Percentiles rank a stretch among this genome's conserved stretches.
Evolutionary conservation across 768 basidiomycete genomes (phyloP).

Genomic region (Hortiboletus campestris): DNA sequence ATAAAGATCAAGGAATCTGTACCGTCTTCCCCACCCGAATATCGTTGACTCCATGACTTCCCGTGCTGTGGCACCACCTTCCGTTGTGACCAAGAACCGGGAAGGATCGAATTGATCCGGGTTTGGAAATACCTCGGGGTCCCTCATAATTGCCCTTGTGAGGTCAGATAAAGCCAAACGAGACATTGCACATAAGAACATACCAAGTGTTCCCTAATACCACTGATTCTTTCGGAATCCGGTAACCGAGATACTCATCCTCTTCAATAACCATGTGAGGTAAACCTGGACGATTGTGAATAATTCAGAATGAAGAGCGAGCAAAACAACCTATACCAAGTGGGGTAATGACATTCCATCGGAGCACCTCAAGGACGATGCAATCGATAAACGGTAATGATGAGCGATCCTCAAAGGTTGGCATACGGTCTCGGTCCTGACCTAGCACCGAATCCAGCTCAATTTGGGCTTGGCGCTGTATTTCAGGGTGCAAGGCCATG

Average conservation of each 20-base stretch:
- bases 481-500: constrained; percentile 13
- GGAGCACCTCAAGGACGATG: constrained; percentile 10
- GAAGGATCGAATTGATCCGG: constrained; percentile 18
- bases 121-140: constrained; percentile 15
- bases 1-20: no score
- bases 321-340: background rate
- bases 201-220: background rate
- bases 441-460: constrained; percentile 14
- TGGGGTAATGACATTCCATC: constrained; percentile 12
- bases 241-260: constrained; percentile 26
- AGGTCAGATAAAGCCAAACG: background rate
- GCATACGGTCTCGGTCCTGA: constrained; percentile 1
- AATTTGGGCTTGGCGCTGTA: constrained; percentile 11
- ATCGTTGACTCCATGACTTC: no score
- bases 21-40: no score
- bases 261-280: constrained; percentile 35
- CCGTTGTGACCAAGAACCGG: constrained; percentile 6
- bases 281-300: constrained; percentile 26
- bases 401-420: constrained; percentile 13
- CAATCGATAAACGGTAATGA: constrained; percentile 14
- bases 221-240: background rate
- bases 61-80: background rate
- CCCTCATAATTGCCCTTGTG: constrained; percentile 17
- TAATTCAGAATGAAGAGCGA: background rate
- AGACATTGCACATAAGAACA: constrained; percentile 9